These are phyloP conservation scores for Tetragonia tetragonoides DNA, from an alignment of 148 eudicot genomes.

Conservation along the genomic window DNA sequence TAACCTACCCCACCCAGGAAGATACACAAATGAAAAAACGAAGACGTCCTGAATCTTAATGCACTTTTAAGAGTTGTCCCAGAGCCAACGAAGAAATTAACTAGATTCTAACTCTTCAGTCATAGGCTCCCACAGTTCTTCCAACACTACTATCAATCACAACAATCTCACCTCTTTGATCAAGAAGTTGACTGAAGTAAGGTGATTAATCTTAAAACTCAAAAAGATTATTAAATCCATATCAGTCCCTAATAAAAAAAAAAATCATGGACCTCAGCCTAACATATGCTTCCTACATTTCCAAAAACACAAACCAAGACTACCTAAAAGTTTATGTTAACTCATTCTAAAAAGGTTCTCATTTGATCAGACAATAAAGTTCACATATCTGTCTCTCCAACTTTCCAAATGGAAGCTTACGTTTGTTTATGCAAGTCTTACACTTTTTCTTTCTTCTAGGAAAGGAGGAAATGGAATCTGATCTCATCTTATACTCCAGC, in stretches of 20 bases:
- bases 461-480: constrained; percentile 20
- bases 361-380: background rate
- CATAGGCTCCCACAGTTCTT: background rate
- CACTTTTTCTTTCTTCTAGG: constrained; percentile 9
- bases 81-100: background rate
- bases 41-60: background rate
- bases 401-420: background rate
- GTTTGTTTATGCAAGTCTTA: background rate
- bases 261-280: background rate
- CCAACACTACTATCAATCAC: background rate
- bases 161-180: background rate
- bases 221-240: background rate
- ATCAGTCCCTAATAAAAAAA: background rate
- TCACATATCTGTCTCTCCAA: background rate
- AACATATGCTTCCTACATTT: background rate
- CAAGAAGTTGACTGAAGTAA: background rate
- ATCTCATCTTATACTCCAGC: constrained; percentile 19
- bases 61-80: background rate
- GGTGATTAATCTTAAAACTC: background rate
- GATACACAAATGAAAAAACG: background rate
- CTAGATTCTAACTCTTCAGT: background rate
- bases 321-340: background rate
- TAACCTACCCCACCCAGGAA: background rate
- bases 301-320: background rate
- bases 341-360: background rate